These are phyloP conservation scores for Evansstolkia leycettana DNA, from an alignment of 495 filamentous ascomycete species.

Conservation along the genomic window DNA sequence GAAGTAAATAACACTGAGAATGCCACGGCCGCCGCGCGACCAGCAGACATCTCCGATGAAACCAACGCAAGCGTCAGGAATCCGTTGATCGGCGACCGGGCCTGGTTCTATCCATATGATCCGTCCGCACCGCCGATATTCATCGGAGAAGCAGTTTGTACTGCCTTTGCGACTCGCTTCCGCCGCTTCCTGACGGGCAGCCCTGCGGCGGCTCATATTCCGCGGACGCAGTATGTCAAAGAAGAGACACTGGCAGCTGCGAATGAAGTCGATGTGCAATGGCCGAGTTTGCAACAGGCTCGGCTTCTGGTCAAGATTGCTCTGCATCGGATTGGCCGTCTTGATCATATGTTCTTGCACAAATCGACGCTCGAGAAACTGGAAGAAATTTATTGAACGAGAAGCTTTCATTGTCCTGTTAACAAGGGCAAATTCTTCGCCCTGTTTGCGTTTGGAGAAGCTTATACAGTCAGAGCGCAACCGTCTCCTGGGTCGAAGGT, in stretches of 20 bases:
- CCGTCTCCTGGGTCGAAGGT: conserved; percentile 20
- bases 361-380: conserved; percentile 31
- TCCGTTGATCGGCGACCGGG: conserved; percentile 28
- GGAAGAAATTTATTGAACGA: conserved; percentile 28
- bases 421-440: conserved; percentile 35
- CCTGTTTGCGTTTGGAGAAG: conserved; percentile 32
- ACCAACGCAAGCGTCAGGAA: conserved; percentile 23
- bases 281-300: conserved; percentile 30
- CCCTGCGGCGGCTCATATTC: conserved; percentile 25
- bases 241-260: conserved; percentile 24
- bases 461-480: conserved; percentile 28
- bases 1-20: conserved; percentile 4
- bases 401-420: conserved; percentile 19
- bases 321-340: conserved; percentile 24
- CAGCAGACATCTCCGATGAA: conserved; percentile 17
- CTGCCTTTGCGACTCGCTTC: conserved; percentile 34
- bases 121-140: conserved; percentile 32
- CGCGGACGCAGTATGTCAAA: conserved; percentile 28
- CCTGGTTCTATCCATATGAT: conserved; percentile 33
- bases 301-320: conserved; percentile 29
- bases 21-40: conserved; percentile 9
- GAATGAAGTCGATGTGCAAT: conserved; percentile 19
- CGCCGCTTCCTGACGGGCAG: conserved; percentile 29
- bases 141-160: conserved; percentile 33
- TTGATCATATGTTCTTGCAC: conserved; percentile 31